Evolutionary conservation across 306 rosid genomes (phyloP).

Genomic region (Dryas octopetala): DNA sequence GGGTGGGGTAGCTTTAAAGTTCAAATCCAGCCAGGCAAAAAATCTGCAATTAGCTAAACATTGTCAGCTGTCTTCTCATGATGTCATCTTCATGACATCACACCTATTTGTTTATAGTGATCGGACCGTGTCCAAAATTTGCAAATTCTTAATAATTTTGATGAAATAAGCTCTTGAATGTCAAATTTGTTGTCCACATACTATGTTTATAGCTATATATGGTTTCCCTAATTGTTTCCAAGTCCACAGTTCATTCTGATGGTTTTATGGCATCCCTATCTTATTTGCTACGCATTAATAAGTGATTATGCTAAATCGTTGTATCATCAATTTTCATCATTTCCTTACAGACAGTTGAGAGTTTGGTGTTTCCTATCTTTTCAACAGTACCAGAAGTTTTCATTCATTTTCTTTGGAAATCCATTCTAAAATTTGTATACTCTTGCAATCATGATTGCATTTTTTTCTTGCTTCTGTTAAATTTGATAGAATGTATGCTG

Average conservation of each 20-base stretch:
- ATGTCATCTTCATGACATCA: neutral
- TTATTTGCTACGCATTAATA: neutral
- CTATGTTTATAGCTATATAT: neutral
- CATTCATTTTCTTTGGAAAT: no score
- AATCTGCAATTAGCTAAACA: neutral
- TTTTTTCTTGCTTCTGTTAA: neutral
- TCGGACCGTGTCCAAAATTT: neutral
- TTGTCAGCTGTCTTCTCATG: neutral
- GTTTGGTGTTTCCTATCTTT: neutral
- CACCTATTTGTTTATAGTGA: neutral
- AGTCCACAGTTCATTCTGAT: neutral
- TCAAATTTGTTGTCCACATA: neutral
- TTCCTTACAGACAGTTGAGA: neutral
- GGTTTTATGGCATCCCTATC: neutral
- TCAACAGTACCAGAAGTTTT: neutral
- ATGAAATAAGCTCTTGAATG: neutral
- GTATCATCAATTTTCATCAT: neutral
- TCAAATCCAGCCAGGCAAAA: neutral
- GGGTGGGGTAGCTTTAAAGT: neutral
- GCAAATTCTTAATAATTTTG: neutral
- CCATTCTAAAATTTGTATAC: no score
- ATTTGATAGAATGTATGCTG: neutral
- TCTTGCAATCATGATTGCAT: neutral
- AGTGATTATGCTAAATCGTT: neutral
- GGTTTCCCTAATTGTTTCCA: neutral